phyloP scores from a whole-genome alignment of 176 grass and related monocot species.

The Eremochloa ophiuroides region DNA sequence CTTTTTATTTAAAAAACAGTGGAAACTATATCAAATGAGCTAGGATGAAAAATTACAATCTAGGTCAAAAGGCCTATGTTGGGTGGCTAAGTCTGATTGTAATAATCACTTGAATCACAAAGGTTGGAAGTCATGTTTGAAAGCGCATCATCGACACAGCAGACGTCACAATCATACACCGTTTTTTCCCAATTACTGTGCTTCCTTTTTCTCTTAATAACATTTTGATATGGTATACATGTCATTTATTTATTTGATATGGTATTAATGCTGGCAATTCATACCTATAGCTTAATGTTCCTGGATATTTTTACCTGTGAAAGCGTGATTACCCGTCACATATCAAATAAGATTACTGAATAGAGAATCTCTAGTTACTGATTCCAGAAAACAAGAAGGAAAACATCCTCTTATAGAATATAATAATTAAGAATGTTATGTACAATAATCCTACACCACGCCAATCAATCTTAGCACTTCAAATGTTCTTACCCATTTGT shows the following conservation, averaged over 20 bases:
- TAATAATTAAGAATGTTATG: neutral
- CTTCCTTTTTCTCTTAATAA: neutral
- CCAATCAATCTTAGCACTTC: constrained; percentile 2
- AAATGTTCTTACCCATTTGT: constrained; percentile 6
- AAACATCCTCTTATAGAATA: neutral
- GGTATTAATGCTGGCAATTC: neutral
- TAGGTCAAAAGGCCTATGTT: constrained; percentile 26
- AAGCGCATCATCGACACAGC: neutral
- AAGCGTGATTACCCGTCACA: neutral
- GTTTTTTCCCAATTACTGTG: neutral
- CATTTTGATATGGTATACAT: neutral
- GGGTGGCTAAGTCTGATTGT: constrained; percentile 18
- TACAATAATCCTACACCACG: neutral
- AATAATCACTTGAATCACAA: constrained; percentile 17
- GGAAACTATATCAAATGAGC: neutral
- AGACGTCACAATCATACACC: neutral
- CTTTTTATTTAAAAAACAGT: too few species aligned
- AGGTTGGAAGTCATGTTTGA: neutral
- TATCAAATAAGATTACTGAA: neutral
- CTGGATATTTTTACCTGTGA: neutral
- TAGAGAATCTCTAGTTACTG: neutral
- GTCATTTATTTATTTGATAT: neutral
- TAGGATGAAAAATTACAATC: neutral
- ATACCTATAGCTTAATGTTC: neutral
- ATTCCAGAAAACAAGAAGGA: neutral